A percentile compares a stretch with the other conserved stretches of the same genome.
phyloP scores from a whole-genome alignment of 2,329 filamentous ascomycete species.

The Aspergillus sp. region DNA sequence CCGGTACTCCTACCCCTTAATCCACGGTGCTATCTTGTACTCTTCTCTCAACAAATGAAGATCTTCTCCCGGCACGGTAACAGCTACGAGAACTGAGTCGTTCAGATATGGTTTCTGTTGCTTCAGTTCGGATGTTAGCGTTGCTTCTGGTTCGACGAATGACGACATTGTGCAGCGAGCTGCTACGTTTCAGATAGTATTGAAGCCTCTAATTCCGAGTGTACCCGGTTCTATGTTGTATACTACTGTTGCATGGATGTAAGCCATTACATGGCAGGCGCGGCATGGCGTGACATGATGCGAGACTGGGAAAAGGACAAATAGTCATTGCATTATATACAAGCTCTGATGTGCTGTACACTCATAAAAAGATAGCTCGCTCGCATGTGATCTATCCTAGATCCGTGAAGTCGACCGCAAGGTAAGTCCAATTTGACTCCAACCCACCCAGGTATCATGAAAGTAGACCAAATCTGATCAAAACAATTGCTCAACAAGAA shows the following conservation, averaged over 20 bases:
- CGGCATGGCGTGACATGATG: not conserved
- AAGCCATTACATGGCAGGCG: not conserved
- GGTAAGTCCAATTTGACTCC: conserved; percentile 8
- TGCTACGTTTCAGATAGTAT: not conserved
- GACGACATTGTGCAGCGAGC: not conserved
- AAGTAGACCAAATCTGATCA: not conserved
- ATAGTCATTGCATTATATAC: not conserved
- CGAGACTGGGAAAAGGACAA: not conserved
- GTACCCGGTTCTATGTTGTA: not conserved
- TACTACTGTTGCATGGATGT: not conserved
- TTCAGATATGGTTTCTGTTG: not conserved
- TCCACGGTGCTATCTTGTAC: not conserved
- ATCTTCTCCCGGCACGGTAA: not conserved
- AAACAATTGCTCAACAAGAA: conserved; percentile 11
- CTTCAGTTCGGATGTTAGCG: not conserved
- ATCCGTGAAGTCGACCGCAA: not conserved
- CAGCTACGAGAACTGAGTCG: not conserved
- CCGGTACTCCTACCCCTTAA: not conserved
- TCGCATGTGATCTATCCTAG: not conserved
- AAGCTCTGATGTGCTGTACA: not conserved
- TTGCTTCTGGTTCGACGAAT: not conserved
- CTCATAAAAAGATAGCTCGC: not conserved
- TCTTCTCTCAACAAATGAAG: not conserved
- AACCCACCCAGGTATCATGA: conserved; percentile 18
- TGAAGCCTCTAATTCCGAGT: not conserved